Evolutionary conservation across 805 yeast species (phyloP), one percentile per base, ranked within the genome.

Genomic region (Cyberlindnera misumaiensis): DNA sequence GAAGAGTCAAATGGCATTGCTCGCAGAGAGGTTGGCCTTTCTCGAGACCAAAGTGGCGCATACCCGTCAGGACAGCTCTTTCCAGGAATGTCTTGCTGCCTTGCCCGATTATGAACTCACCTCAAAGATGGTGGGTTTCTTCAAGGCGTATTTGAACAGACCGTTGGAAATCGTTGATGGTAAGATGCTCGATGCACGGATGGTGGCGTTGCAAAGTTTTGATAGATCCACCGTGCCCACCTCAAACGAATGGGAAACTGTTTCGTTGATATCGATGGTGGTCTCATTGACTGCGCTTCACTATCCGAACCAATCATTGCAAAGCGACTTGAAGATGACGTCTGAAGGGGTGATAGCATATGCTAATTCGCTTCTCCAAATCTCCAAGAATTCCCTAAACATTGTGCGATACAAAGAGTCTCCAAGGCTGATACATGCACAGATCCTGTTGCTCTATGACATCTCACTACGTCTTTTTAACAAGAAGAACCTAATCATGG

Each of bases 251-350:
- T 47, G 52, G 48, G 51, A 51, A 24, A 34, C 22, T 9, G 22
- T 51, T 11, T 40, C 52, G 1, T 27, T 51, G 6, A n/a, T 49
- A 4, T 28, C 49, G 5, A 51, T 51, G 16, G 38, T 51, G 4
- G 32, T 39, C 8, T 43, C 52, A 0, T 34, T 51, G 4, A 33
- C 48, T 2, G 34, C 47, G 7, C 29, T 51, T 2, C 44, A 44
- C 31, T 49, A 45, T 36, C 55, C 48, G 2, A 25, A 30, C 5
- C 14, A 32, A 11, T 14, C 12, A 4, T 11, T 44, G 3, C 39
- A 38, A 14, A 26, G 20, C 10, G 47, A 47, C 9, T 32, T 47
- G 11, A 17, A 31, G 3, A 41, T 49, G 4, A 27, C 37, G 4
- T 27, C 28, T 1, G 39, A 38, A 3, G 11, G 28, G 2, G 38